Base-by-base conservation (phyloP, 805 yeast species). In the Myxozyma nipponensis region DNA sequence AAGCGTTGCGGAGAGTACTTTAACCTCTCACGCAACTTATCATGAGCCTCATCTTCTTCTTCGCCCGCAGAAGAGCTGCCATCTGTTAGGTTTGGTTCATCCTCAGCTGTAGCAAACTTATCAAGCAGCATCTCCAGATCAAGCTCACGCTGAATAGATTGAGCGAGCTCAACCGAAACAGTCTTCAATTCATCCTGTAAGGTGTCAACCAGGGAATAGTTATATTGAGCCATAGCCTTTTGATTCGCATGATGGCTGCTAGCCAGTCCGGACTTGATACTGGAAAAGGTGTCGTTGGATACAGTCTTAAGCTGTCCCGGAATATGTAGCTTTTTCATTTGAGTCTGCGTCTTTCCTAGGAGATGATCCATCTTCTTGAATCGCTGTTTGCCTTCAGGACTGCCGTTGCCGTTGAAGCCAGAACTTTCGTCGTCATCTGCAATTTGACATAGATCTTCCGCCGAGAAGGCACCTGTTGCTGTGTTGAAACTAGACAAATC, bases 81-180 rank as follows among this genome's bases (percentile, higher is more conserved):
- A 19, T 45, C 48, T 3, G 50, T 28, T 21, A 45, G 48, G n/a
- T 30, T 30, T 24, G 30, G 26, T 1, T 26, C 48, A n/a, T 50
- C 57, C 13, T 42, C 44, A 4, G 52, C 44, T 6, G 59, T 50
- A 15, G 48, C 57, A 42, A 22, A 56, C 34, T 51, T 48, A 23
- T 52, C 52, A 2, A 54, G 47, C 22, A 54, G 39, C 42, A 40
- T 43, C 49, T 56, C 60, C 19, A 56, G 42, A 18, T 56, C 59
- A 26, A 56, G 36, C 24, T 56, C 60, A 6, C 60, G 52, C 46
- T 56, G 56, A 37, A 56, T 45, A 10, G 60, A 54, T 9, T 38
- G 19, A 3, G 60, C 60, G 18, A 56, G 58, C 24, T 56, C 60
- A 6, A 42, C 37, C 15, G 60, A 47, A 24, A 56, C 60, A 4